Base-by-base conservation (phyloP, 2,329 filamentous ascomycete species). In the Trichoderma pleuroti region DNA sequence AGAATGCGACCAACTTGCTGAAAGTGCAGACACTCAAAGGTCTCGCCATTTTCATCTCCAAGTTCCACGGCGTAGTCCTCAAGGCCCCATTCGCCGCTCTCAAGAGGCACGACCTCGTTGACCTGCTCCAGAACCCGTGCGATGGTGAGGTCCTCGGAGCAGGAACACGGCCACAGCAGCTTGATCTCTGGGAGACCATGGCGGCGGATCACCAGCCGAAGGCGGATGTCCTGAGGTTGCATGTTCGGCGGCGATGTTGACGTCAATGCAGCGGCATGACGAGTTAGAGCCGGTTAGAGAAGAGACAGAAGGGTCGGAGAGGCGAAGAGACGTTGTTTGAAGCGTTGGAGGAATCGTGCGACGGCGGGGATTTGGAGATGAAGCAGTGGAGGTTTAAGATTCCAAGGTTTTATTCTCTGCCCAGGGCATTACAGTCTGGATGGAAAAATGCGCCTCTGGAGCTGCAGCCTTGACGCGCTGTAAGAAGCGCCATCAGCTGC, bases 61-160 rank as follows among this genome's bases (percentile, higher is more conserved):
- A 97, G 85, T 80, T 97, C 92, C 34, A 97, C 93, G 10, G 88
- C 88, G 80, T 98, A 98, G 78, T 98, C 93, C 76, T 98, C 94
- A 4, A 97, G 82, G 0, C 93, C 93, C 93, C 93, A 97, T 72
- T 93, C 85, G 52, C 86, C 86, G 70, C 90, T 90, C 82, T 97
- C 94, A 0, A 98, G 87, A 0, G 94, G 94, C 2, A 98, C 84
- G 18, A 92, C 86, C 56, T 92, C 88, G 80, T 97, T 94, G 74
- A 98, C 85, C 72, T 93, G 87, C 73, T 92, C 89, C 46, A 98
- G 84, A 2, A 98, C 87, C 74, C 91, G 89, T 34, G 92, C 87
- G 72, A 97, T 86, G 2, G 93, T 97, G 67, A 90, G 86, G 59
- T 90, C 86, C 16, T 84, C 83, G 67, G 84, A 81, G 74, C 84